Evolutionary conservation across 163 green algal genomes (phyloP).

Genomic region (Volvox carteri): DNA sequence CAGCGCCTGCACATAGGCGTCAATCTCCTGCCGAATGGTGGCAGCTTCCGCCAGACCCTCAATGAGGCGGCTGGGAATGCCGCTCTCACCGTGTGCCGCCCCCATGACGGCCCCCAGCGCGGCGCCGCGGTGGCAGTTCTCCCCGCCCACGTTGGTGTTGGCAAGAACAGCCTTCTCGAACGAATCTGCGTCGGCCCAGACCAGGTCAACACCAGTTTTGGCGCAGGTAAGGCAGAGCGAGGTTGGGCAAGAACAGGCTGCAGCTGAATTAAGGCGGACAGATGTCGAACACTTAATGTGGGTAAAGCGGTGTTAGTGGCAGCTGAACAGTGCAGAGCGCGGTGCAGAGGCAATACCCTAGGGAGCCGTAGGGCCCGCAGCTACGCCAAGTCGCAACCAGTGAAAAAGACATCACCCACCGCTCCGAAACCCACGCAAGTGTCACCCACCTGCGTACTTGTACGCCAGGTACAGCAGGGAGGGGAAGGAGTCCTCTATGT

Average conservation of each 20-base stretch:
- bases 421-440: background rate
- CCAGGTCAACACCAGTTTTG: too few relatives aligned
- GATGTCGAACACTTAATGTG: too few relatives aligned
- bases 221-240: too few relatives aligned
- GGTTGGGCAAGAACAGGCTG: too few relatives aligned
- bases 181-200: conserved; percentile 59
- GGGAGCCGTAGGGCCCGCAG: too few relatives aligned
- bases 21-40: conserved; percentile 65
- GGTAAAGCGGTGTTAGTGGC: too few relatives aligned
- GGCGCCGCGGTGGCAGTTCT: conserved; percentile 83
- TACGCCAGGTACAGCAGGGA: conserved; percentile 79
- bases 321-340: too few relatives aligned
- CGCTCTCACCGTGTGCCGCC: conserved; percentile 66
- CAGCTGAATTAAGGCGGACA: too few relatives aligned
- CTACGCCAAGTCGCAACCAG: background rate
- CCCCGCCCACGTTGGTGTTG: conserved; percentile 84
- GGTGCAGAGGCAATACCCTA: too few relatives aligned
- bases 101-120: conserved; percentile 77
- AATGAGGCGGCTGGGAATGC: conserved; percentile 71
- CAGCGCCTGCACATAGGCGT: conserved; percentile 65
- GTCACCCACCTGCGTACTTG: conserved; percentile 77
- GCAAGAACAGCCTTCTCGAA: conserved; percentile 82
- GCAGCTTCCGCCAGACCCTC: conserved; percentile 65
- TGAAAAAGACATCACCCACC: background rate
- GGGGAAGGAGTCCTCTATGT: conserved; percentile 76